Percentiles rank a stretch among this genome's conserved stretches.
Conservation (phyloP, 495 filamentous ascomycete species). For the Penicillium desertorum region DNA sequence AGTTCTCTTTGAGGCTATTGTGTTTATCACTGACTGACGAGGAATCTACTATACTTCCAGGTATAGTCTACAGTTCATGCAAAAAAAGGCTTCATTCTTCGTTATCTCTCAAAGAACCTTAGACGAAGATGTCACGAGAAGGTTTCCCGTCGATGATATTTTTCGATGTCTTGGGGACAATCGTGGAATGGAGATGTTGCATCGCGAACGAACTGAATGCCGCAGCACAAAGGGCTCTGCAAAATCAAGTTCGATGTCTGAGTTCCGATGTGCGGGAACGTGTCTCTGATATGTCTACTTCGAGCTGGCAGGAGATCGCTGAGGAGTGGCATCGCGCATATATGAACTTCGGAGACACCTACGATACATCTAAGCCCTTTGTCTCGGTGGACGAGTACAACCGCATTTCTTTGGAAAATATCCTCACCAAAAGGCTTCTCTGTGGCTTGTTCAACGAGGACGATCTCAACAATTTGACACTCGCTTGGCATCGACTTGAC, state of each 20-base stretch:
- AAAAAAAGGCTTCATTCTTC: background rate
- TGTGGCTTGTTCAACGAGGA: constrained; percentile 19
- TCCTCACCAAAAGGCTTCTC: constrained; percentile 14
- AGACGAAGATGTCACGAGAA: constrained; percentile 12
- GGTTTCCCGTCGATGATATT: constrained; percentile 16
- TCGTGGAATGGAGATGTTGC: constrained; percentile 25
- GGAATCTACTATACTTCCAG: no score
- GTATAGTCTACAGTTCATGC: background rate
- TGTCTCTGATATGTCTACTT: constrained; percentile 16
- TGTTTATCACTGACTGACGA: no score
- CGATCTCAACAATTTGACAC: constrained; percentile 18
- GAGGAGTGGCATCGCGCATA: constrained; percentile 23
- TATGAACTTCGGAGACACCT: constrained; percentile 24
- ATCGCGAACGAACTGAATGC: constrained; percentile 21
- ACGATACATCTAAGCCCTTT: constrained; percentile 22
- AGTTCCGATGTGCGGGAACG: constrained; percentile 12
- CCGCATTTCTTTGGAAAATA: constrained; percentile 17
- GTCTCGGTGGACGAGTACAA: constrained; percentile 26
- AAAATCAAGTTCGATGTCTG: constrained; percentile 11
- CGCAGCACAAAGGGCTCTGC: constrained; percentile 14
- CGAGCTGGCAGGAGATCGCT: constrained; percentile 16
- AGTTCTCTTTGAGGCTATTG: no score
- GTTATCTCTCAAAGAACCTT: background rate
- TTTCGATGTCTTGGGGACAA: constrained; percentile 24
- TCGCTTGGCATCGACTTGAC: constrained; percentile 25